Conservation (phyloP, 2,329 filamentous ascomycete species). For the Colletotrichum godetiae region DNA sequence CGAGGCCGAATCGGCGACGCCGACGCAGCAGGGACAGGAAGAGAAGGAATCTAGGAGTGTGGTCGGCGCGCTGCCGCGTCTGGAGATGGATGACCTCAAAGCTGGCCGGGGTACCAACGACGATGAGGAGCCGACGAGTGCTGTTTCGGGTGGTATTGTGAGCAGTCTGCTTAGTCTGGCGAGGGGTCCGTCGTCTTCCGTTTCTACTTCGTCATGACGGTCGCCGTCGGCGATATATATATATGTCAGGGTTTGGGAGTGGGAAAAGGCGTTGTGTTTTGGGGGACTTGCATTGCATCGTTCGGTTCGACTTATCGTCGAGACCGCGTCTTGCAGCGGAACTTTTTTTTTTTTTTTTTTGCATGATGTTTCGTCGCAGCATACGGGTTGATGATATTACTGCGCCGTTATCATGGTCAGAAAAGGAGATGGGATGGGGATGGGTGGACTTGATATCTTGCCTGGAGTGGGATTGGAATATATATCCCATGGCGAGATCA, state of each 20-base stretch:
- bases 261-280: neutral
- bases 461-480: neutral
- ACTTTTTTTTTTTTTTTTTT: neutral
- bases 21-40: slow-evolving; percentile 15
- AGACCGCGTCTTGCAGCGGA: neutral
- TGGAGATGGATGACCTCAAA: slow-evolving; percentile 28
- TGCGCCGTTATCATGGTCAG: neutral
- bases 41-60: slow-evolving; percentile 30
- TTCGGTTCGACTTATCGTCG: neutral
- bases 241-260: neutral
- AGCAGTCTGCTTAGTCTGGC: slow-evolving; percentile 63
- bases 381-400: neutral
- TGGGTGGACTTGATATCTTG: neutral
- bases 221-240: neutral
- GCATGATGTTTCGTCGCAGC: neutral
- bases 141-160: slow-evolving; percentile 60
- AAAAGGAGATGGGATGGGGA: neutral
- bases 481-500: neutral
- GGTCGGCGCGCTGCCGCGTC: slow-evolving; percentile 25
- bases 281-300: slow-evolving; percentile 1
- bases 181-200: slow-evolving; percentile 36
- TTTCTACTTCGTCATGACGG: slow-evolving; percentile 26
- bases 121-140: slow-evolving; percentile 52
- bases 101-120: slow-evolving; percentile 37
- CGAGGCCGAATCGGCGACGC: slow-evolving; percentile 19